Percentiles rank a stretch among this genome's conserved stretches.
phyloP scores from a whole-genome alignment of 23 red algal species.

The Gracilaria caudata region DNA sequence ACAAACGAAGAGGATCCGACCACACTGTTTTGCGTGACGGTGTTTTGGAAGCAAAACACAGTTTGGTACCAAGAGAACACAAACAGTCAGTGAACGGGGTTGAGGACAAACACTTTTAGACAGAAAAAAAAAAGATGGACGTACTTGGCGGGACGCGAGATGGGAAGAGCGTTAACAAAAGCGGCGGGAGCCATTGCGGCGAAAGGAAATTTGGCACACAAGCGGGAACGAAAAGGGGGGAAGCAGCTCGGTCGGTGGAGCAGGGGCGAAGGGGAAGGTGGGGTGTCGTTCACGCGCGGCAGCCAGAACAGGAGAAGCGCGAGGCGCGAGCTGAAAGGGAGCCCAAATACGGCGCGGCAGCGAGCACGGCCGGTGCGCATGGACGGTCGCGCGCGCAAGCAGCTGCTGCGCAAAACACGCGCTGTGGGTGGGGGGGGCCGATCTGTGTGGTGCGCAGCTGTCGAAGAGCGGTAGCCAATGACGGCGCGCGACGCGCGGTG shows the following conservation, averaged over 20 bases:
- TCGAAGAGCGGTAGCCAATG: neutral
- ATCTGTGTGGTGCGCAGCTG: conserved; percentile 35
- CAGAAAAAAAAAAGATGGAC: too few relatives aligned
- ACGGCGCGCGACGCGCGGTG: too few relatives aligned
- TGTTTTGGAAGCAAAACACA: too few relatives aligned
- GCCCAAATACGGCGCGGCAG: conserved; percentile 14
- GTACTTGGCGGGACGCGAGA: conserved; percentile 46
- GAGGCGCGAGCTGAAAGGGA: neutral
- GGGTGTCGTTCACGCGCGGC: neutral
- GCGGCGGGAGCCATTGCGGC: conserved; percentile 61
- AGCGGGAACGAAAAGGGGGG: neutral
- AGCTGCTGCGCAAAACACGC: neutral
- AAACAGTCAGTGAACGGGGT: too few relatives aligned
- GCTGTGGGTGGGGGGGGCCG: neutral
- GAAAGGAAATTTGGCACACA: neutral
- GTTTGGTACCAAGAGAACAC: too few relatives aligned
- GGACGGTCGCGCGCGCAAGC: neutral
- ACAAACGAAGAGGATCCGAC: conserved; percentile 36
- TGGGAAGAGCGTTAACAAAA: conserved; percentile 60
- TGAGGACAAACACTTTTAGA: too few relatives aligned
- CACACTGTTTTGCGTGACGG: neutral
- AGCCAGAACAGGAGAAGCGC: neutral
- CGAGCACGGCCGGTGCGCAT: neutral
- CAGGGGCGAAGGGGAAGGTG: neutral
- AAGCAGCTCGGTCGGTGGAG: too few relatives aligned